phyloP scores from a whole-genome alignment of 371 early-diverging fungal species.

The Saksenaea vasiformis region DNA sequence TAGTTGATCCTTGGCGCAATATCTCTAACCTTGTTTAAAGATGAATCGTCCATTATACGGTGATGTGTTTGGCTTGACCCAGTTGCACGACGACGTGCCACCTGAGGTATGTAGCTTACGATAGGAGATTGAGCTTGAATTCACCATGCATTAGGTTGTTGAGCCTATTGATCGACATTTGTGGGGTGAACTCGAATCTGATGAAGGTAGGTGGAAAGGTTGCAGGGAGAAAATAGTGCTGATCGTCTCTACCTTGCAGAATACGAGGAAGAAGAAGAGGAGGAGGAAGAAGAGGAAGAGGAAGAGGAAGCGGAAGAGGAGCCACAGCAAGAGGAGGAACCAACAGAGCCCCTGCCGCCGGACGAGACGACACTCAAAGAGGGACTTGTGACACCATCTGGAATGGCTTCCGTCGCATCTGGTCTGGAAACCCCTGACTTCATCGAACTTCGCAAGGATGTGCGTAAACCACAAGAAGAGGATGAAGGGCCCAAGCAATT shows the following conservation, averaged over 20 bases:
- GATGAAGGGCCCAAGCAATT: constrained; percentile 78
- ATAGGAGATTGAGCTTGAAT: not conserved
- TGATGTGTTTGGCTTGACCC: constrained; percentile 85
- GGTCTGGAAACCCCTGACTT: constrained; percentile 94
- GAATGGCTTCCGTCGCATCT: constrained; percentile 74
- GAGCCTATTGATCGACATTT: constrained; percentile 59
- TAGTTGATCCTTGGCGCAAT: not conserved
- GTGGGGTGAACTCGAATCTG: constrained; percentile 86
- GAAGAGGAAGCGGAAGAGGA: constrained; percentile 55
- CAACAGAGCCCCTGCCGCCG: constrained; percentile 26
- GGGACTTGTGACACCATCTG: constrained; percentile 89
- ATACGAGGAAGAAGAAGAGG: constrained; percentile 60
- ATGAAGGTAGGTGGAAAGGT: constrained; percentile 40
- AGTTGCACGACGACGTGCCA: constrained; percentile 31
- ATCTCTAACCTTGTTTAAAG: constrained; percentile 14
- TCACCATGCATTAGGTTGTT: not conserved
- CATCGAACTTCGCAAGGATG: constrained; percentile 89
- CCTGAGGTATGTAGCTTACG: constrained; percentile 8
- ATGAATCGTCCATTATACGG: constrained; percentile 94
- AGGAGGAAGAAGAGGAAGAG: constrained; percentile 67
- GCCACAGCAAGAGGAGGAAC: constrained; percentile 43
- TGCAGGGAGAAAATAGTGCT: not conserved
- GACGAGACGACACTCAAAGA: constrained; percentile 54
- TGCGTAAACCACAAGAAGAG: constrained; percentile 33
- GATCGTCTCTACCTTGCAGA: constrained; percentile 24